Base-by-base conservation (phyloP, 441 rosid species). In the California macrophylla region DNA sequence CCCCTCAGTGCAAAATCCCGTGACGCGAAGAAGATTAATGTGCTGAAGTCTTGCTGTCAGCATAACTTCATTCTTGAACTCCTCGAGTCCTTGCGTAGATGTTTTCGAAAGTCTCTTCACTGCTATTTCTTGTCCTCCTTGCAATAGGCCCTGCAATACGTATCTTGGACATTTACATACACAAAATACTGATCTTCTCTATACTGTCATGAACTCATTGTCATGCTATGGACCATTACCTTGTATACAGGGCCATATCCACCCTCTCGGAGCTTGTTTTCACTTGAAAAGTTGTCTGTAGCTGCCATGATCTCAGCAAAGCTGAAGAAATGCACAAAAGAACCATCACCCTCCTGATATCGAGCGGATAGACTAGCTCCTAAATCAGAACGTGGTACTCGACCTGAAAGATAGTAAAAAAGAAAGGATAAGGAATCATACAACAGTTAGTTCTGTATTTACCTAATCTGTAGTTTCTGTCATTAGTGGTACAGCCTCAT, bases 241-340 rank as follows among this genome's bases (percentile, higher is more conserved):
- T 80, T 80, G 60, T 76, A 80, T 6, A 80, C 83, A 0, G 83
- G 78, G 38, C 80, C 83, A 69, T 40, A 80, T 38, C 79, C 83
- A 16, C 83, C 83, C 63, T 72, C 70, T 38, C 83, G 79, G 30
- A 77, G 77, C 71, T 74, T 77, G 40, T 77, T 77, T 42, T 38
- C 77, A 20, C 28, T 64, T 3, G 81, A 77, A 50, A 80, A 80
- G 71, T 77, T 75, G 25, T 75, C 25, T 13, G 81, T 75, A 20
- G 79, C 79, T 3, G 40, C 60, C 45, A n/a, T 3, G 45, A 71
- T 72, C 7, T 64, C 66, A 9, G 13, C 74, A 1, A 58, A 64
- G 47, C 69, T 66, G 38, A 66, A 81, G 18, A 50, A 65, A 21
- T 10, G 71, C 23, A 78, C 72, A 72, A 66, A 64, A 38, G 76